Conservation (phyloP, 805 yeast species). For the Yamadazyma phyllophila region DNA sequence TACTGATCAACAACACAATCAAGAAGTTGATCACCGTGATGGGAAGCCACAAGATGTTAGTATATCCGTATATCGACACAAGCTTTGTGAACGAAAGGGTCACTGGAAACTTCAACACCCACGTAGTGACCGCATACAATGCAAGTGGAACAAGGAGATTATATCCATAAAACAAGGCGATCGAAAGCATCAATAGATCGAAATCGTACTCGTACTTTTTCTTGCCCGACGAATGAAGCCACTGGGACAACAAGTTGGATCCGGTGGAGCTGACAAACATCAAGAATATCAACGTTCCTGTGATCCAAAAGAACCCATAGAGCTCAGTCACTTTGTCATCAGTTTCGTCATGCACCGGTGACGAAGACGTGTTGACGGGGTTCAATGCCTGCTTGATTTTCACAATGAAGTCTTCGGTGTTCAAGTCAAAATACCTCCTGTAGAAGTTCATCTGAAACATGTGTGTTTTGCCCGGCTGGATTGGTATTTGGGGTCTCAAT, state of each 20-base stretch:
- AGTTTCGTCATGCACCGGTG: constrained; percentile 19
- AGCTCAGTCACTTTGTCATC: constrained; percentile 55
- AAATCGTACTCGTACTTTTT: constrained; percentile 56
- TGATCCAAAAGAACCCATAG: constrained; percentile 90
- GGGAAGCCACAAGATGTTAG: constrained; percentile 84
- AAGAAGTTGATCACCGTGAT: constrained; percentile 61
- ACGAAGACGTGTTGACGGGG: constrained; percentile 35
- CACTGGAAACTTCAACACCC: constrained; percentile 50
- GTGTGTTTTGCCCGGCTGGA: constrained; percentile 28
- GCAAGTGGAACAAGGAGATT: constrained; percentile 61
- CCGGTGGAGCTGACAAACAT: constrained; percentile 76
- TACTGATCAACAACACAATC: constrained; percentile 49
- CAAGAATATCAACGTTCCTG: constrained; percentile 72
- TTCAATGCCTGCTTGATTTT: constrained; percentile 58
- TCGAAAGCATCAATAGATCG: constrained; percentile 62
- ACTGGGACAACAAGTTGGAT: constrained; percentile 59
- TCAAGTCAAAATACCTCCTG: constrained; percentile 66
- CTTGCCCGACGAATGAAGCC: constrained; percentile 40
- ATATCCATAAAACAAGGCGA: constrained; percentile 74
- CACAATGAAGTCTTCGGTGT: constrained; percentile 56
- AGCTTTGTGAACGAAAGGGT: constrained; percentile 55
- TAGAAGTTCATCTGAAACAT: constrained; percentile 58
- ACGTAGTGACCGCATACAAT: constrained; percentile 52
- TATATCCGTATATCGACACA: constrained; percentile 79
- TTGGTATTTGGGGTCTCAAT: constrained; percentile 27